phyloP scores from a whole-genome alignment of 1,284 basidiomycete species.

The Bondarzewia mesenterica region DNA sequence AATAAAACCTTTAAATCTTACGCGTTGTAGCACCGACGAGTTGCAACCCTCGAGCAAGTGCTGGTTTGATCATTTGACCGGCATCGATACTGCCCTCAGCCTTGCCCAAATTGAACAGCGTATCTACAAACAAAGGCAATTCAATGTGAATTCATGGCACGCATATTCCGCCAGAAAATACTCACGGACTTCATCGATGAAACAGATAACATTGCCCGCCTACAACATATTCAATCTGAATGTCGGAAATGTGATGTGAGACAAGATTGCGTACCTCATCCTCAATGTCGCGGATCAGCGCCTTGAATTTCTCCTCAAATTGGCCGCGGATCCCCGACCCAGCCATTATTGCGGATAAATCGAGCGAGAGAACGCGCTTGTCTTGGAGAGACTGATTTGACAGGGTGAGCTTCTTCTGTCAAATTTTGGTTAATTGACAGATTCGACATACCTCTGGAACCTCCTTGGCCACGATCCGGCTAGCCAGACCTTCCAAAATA shows the following conservation, averaged over 20 bases:
- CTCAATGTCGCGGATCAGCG: constrained; percentile 80
- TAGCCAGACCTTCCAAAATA: constrained; percentile 87
- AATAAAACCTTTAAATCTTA: constrained; percentile 28
- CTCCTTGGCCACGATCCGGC: constrained; percentile 82
- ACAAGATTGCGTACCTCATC: constrained; percentile 38
- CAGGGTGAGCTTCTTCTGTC: not conserved
- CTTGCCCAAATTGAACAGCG: constrained; percentile 82
- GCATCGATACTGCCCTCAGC: constrained; percentile 89
- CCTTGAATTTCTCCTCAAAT: constrained; percentile 91
- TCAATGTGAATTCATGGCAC: constrained; percentile 6
- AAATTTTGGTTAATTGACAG: not conserved
- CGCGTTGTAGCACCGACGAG: constrained; percentile 86
- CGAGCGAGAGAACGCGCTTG: constrained; percentile 77
- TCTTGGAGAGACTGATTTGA: constrained; percentile 66
- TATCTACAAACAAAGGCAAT: constrained; percentile 35
- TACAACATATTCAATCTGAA: constrained; percentile 15
- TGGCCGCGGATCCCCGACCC: constrained; percentile 86
- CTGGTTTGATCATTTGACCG: constrained; percentile 87
- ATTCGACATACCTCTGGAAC: constrained; percentile 69
- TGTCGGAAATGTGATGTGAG: too few species aligned
- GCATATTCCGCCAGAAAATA: constrained; percentile 15
- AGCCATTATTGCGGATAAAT: constrained; percentile 75
- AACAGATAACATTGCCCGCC: constrained; percentile 74
- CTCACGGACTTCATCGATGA: constrained; percentile 88
- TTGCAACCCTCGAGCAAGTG: constrained; percentile 78